Base-by-base conservation (phyloP, 345 rosid genomes). In the Citropsis articulata region DNA sequence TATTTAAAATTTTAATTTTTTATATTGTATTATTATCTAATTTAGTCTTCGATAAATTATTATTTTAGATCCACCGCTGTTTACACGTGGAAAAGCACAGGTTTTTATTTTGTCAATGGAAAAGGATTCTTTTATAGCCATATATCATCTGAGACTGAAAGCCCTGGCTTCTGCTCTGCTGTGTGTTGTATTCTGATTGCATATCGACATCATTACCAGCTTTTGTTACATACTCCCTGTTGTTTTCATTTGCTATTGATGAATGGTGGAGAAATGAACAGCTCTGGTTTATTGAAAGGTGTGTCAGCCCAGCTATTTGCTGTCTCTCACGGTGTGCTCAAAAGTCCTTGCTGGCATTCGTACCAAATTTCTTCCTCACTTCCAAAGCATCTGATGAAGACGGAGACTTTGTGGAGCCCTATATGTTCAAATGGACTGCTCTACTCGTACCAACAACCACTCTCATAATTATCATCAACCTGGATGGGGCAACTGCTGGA, bases 231-330 rank as follows among this genome's bases (percentile, higher is more conserved):
- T 82, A 66, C 75, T 83, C 45, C 88, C 84, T 55, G 82, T 81
- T 72, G 76, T 88, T 27, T 82, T 86, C 12, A 84, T 84, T 73
- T 36, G 76, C 85, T 33, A 84, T 88, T 2, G 85, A 85, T 13
- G 90, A 85, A 45, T 84, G 88, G 88, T 88, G 90, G 90, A 84
- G 87, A 71, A 84, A 79, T 24, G 86, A 85, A 68, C 90, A 88
- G 78, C 84, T 88, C 66, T 85, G 87, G 86, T 84, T 85, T 14
- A 87, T 85, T 24, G 87, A 84, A 24, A 83, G 25, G 86, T 88
- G 36, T 35, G 36, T 35, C 36, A 6, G 36, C 36, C 36, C 36
- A 6, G 36, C 36, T 6, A 35, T 35, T 6, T 35, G 36, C 36
- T 35, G 36, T 35, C 7, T 35, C 5, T 35, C 36, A 35, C 35